Conservation (phyloP, 148 eudicot genomes). For the Pharnaceum exiguum region DNA sequence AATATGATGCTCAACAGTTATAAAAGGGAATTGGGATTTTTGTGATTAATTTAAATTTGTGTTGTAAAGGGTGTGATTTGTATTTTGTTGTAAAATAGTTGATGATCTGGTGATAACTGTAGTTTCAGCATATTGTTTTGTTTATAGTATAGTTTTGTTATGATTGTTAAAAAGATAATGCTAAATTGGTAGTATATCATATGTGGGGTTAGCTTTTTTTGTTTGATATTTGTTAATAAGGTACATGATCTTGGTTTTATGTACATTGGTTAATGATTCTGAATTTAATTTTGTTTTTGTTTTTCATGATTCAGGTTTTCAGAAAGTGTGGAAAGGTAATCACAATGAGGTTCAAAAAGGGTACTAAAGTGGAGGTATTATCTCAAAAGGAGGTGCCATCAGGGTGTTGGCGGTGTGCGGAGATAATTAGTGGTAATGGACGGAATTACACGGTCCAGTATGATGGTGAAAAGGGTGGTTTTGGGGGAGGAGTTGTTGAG, state of each 20-base stretch:
- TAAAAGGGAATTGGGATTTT: not conserved
- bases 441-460: slow-evolving; percentile 49
- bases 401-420: slow-evolving; percentile 66
- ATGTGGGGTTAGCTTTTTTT: not conserved
- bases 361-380: slow-evolving; percentile 68
- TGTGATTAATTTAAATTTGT: slow-evolving; percentile 10
- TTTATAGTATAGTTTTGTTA: not conserved
- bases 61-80: too few relatives aligned
- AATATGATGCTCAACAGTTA: not conserved
- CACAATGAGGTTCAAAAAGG: slow-evolving; percentile 62
- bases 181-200: slow-evolving; percentile 3
- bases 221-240: slow-evolving; percentile 1
- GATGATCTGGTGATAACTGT: slow-evolving; percentile 7
- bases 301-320: slow-evolving; percentile 27
- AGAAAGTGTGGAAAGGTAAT: slow-evolving; percentile 13
- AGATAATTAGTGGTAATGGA: slow-evolving; percentile 49
- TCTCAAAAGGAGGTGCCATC: slow-evolving; percentile 50
- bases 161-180: slow-evolving; percentile 10
- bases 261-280: not conserved
- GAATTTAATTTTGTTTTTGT: slow-evolving; percentile 9
- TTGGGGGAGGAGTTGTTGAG: slow-evolving; percentile 27
- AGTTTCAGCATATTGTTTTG: slow-evolving; percentile 7
- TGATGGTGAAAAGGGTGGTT: slow-evolving; percentile 27
- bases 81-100: not conserved
- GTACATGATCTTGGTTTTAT: slow-evolving; percentile 10